Base-by-base conservation (phyloP, 2,329 filamentous ascomycete genomes). In the Nemania bipapillata region DNA sequence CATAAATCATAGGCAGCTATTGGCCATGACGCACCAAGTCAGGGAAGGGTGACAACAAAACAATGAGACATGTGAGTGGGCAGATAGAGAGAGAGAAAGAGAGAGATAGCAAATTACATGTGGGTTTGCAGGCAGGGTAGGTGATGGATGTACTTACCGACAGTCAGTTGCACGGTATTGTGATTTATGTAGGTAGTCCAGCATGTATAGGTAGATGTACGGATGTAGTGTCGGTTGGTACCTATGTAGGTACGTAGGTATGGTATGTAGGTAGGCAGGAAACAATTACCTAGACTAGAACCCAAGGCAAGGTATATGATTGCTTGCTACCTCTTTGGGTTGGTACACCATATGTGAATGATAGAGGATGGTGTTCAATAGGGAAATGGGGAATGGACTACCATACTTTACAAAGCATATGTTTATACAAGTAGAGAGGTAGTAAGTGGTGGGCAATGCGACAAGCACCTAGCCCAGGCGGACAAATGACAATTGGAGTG, bases 1-100 rank as follows among this genome's bases (percentile, higher is more conserved):
- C 60, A 59, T 54, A 65, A 60, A 62, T 45, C 54, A 66, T 50
- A 22, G 24, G 32, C 15, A n/a, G 57, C 54, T 61, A 63, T 63
- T 60, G 61, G 37, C 20, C 17, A 57, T 24, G 12, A 28, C 47
- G 20, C 11, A 49, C 24, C 50, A 47, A 57, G 55, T 49, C 40
- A 70, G 65, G 56, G 55, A 68, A 50, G 28, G 35, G 35, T 50
- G 40, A 40, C 35, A 54, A 20, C 24, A n/a, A 53, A 26, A 26
- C 26, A 49, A 5, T 9, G 7, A 49, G 45, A 8, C 24, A 49
- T 45, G 24, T 9, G 11, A 28, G n/a, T 40, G 32, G 12, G 57
- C 52, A 37, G 32, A 11, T 42, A 53, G 35, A 15, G 5, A 6
- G 32, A 35, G 32, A 35, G 32, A 6, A 11, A 35, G 32, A 40